phyloP scores from a whole-genome alignment of 1,139 yeast species.

The Diutina ranongensis region DNA sequence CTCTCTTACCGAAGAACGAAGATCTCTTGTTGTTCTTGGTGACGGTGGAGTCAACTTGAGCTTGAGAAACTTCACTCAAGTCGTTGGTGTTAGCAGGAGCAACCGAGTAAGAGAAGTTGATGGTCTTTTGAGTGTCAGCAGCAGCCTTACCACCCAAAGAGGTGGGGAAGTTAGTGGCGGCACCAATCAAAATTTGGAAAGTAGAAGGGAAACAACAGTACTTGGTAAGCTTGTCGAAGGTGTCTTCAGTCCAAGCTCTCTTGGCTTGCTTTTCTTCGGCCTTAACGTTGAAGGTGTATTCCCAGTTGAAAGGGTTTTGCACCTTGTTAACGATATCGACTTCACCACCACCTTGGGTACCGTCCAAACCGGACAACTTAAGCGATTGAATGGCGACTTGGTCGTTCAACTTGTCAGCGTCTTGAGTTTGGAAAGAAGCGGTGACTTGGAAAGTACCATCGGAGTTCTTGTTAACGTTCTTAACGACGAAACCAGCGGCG shows the following conservation, averaged over 20 bases:
- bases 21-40: not conserved
- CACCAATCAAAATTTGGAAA: conserved; percentile 1
- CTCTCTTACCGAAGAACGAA: not conserved
- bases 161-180: not conserved
- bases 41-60: not conserved
- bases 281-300: conserved; percentile 1
- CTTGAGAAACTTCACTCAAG: not conserved
- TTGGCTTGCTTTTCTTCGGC: not conserved
- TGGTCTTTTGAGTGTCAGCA: not conserved
- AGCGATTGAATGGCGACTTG: not conserved
- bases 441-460: conserved; percentile 5
- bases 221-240: not conserved
- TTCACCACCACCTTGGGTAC: not conserved
- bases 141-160: not conserved
- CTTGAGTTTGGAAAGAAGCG: not conserved
- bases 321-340: conserved; percentile 3
- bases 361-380: conserved; percentile 2
- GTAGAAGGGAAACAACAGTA: conserved; percentile 1
- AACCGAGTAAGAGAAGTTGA: not conserved
- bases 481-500: conserved; percentile 3
- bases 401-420: not conserved
- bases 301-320: conserved; percentile 4
- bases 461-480: conserved; percentile 1
- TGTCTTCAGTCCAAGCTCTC: not conserved
- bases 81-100: not conserved